Base-by-base conservation (phyloP, 257 asterid genomes). In the Solanum rostratum region DNA sequence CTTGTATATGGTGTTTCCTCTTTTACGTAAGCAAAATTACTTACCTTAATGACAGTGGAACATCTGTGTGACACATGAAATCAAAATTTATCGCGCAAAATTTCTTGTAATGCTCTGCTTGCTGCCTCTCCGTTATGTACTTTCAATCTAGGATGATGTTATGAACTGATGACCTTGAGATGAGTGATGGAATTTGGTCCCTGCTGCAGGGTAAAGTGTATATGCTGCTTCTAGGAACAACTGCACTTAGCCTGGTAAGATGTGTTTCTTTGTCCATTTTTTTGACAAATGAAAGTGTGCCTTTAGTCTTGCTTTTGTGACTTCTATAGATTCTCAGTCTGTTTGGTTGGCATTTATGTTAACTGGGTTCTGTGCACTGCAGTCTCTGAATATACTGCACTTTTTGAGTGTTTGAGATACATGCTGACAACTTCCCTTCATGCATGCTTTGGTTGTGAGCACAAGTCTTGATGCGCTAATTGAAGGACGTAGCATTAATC, bases 211-310 rank as follows among this genome's bases (percentile, higher is more conserved):
- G 95, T 74, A 92, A 90, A 88, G 50, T 92, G 86, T 94, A 94
- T 85, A 88, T 94, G 93, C 92, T 92, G 89, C 97, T 94, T 82
- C 93, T 94, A 83, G 98, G 98, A 78, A 94, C 98, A 29, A 94
- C 98, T 79, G 94, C 98, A 85, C 95, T 94, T 74, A 94, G 98
- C 90, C 89, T 94, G 94, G 98, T 94, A 71, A 69, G 54, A 71
- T 79, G 57, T 46, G 60, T 30, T 68, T 24, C 81, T 52, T 45
- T 83, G 85, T 86, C 19, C 76, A 66, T 12, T 85, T 73, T 73
- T 81, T 20, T 55, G 37, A 43, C 78, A 69, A 76, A 79, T 80
- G 65, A 74, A 66, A 24, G 83, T 20, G 84, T 68, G 55, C 53
- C 53, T 83, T 55, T 54, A 24, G 49, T 66, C 30, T 84, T 53